These are phyloP conservation scores for Hypocreales sp. DNA, from an alignment of 2,329 filamentous ascomycete species.

Conservation along the genomic window DNA sequence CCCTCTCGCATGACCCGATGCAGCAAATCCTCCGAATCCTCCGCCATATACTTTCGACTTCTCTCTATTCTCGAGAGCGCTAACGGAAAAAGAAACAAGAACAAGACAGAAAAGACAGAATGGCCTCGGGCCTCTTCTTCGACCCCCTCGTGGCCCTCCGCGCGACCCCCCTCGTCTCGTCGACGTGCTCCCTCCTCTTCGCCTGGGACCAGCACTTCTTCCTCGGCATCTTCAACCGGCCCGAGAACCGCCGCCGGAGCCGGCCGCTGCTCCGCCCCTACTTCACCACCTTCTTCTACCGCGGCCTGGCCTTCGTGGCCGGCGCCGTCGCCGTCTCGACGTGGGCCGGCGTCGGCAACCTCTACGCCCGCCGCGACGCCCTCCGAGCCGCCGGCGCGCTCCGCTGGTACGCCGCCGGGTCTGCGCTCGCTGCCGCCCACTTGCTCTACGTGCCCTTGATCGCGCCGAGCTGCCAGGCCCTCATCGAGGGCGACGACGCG, in stretches of 20 bases:
- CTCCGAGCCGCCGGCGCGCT: not conserved
- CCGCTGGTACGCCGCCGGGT: not conserved
- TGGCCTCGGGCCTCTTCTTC: not conserved
- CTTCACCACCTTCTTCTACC: not conserved
- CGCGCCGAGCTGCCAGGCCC: not conserved
- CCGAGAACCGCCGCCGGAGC: not conserved
- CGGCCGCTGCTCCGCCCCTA: not conserved
- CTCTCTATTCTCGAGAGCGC: no score
- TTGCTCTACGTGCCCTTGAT: not conserved
- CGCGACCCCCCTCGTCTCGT: not conserved
- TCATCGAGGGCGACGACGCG: not conserved
- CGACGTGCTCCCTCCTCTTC: constrained; percentile 1
- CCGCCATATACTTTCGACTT: no score
- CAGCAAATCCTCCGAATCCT: no score
- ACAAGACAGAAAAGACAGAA: no score
- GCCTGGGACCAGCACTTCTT: constrained; percentile 1
- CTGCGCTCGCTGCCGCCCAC: not conserved
- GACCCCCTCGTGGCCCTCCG: not conserved
- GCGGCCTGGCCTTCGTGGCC: not conserved
- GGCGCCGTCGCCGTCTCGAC: not conserved
- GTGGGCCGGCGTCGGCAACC: not conserved
- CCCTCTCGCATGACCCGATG: no score
- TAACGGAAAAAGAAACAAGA: no score
- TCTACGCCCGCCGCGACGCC: not conserved
- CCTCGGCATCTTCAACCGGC: not conserved